Percentiles rank a stretch among this genome's conserved stretches.
phyloP scores from a whole-genome alignment of 371 early-diverging fungal genomes.

The Zopfochytrium polystomum region DNA sequence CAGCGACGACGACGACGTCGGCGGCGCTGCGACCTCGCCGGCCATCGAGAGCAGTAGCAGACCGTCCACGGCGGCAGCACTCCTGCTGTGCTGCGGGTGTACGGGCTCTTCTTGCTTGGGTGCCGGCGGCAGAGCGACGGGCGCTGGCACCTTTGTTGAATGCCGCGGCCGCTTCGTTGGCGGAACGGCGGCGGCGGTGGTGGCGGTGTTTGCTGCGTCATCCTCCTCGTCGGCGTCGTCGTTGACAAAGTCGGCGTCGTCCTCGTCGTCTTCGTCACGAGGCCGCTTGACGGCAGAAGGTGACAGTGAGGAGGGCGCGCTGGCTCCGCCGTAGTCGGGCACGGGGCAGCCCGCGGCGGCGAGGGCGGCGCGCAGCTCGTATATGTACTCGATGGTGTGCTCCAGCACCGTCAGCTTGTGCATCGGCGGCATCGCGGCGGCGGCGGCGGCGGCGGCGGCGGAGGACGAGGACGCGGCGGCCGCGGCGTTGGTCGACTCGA shows the following conservation, averaged over 20 bases:
- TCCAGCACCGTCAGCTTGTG: too few relatives aligned
- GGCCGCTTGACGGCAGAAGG: neutral
- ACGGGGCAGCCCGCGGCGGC: too few relatives aligned
- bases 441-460: too few relatives aligned
- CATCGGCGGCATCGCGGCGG: too few relatives aligned
- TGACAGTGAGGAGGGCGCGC: too few relatives aligned
- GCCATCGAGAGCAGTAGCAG: conserved; percentile 1
- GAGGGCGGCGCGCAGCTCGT: neutral
- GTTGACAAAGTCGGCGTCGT: neutral
- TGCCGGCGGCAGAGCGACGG: neutral
- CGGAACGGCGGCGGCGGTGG: neutral
- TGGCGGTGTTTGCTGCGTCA: neutral
- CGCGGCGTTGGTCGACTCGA: too few relatives aligned
- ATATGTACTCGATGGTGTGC: neutral
- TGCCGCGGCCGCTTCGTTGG: neutral
- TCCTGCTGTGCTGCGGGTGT: neutral
- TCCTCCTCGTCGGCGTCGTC: neutral
- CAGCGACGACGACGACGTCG: neutral
- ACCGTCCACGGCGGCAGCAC: neutral
- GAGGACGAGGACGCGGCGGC: too few relatives aligned
- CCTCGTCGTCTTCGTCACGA: neutral
- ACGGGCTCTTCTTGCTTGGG: neutral
- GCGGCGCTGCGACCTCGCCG: neutral
- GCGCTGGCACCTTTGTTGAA: neutral
- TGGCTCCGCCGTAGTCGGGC: too few relatives aligned